Percentiles rank a stretch among this genome's conserved stretches.
phyloP scores from a whole-genome alignment of 306 rosid genomes.

The Vigna unguiculata region DNA sequence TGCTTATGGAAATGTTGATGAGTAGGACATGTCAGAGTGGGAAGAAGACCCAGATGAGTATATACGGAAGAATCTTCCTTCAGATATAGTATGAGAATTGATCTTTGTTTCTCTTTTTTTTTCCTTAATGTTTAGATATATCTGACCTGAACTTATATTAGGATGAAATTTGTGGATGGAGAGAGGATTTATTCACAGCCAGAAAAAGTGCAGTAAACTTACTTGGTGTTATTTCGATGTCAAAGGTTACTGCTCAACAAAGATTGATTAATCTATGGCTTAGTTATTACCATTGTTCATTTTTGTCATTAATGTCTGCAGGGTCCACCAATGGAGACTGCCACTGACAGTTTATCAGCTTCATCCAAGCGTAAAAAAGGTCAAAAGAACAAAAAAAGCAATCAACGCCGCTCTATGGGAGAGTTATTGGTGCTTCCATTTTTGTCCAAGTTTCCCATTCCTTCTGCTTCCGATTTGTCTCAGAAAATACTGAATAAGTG shows the following conservation, averaged over 20 bases:
- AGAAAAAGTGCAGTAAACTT: conserved; percentile 89
- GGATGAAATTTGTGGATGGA: conserved; percentile 92
- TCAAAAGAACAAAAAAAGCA: conserved; percentile 65
- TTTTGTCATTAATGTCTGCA: conserved; percentile 47
- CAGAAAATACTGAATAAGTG: conserved; percentile 65
- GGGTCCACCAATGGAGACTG: conserved; percentile 74
- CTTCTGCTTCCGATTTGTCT: conserved; percentile 64
- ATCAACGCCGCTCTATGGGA: conserved; percentile 70
- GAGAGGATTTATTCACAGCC: conserved; percentile 89
- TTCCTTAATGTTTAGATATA: conserved; percentile 29
- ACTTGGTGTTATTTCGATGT: conserved; percentile 83
- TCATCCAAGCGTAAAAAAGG: conserved; percentile 82
- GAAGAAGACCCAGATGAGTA: conserved; percentile 94
- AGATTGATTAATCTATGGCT: conserved; percentile 28
- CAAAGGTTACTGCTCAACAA: conserved; percentile 64
- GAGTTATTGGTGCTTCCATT: conserved; percentile 92
- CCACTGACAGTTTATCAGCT: conserved; percentile 53
- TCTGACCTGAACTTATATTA: conserved; percentile 45
- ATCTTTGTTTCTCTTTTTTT: conserved; percentile 17
- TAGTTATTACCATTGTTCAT: conserved; percentile 40
- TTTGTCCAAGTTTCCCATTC: conserved; percentile 84
- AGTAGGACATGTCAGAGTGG: conserved; percentile 84
- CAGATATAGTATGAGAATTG: conserved; percentile 75
- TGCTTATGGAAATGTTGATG: conserved; percentile 45
- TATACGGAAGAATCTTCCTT: conserved; percentile 86